Conservation (phyloP, 139 green algal genomes). For the Nannochloris sp. region DNA sequence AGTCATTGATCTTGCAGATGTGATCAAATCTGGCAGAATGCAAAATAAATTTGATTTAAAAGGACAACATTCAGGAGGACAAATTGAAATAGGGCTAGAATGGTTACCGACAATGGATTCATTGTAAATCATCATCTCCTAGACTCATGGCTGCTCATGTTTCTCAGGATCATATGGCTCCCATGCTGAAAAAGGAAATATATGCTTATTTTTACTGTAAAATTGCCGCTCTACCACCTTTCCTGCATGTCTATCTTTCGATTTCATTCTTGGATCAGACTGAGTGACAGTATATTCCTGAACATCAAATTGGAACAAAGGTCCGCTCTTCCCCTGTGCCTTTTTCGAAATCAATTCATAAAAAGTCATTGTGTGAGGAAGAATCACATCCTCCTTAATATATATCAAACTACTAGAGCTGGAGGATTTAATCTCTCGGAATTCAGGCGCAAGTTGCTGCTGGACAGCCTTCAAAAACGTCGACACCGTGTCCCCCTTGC, state of each 20-base stretch:
- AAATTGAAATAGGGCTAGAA: slow-evolving; percentile 11
- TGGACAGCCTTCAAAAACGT: slow-evolving; percentile 79
- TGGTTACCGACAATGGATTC: slow-evolving; percentile 2
- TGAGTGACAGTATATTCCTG: slow-evolving; percentile 74
- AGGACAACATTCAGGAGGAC: neutral
- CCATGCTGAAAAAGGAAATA: slow-evolving; percentile 93
- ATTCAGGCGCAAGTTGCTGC: slow-evolving; percentile 76
- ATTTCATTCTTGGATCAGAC: slow-evolving; percentile 76
- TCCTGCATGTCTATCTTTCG: slow-evolving; percentile 66
- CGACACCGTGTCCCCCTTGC: slow-evolving; percentile 67
- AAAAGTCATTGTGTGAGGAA: slow-evolving; percentile 86
- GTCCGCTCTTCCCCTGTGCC: slow-evolving; percentile 77
- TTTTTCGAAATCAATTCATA: slow-evolving; percentile 94
- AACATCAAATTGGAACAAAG: slow-evolving; percentile 93
- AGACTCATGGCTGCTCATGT: neutral
- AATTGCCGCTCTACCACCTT: slow-evolving; percentile 92
- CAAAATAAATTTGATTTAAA: slow-evolving; percentile 11
- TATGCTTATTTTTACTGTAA: slow-evolving; percentile 98
- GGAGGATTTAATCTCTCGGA: slow-evolving; percentile 68
- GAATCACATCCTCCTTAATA: slow-evolving; percentile 92
- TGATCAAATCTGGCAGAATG: slow-evolving; percentile 6
- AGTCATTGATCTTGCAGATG: slow-evolving; percentile 5
- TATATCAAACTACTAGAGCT: slow-evolving; percentile 84
- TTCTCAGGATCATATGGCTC: slow-evolving; percentile 66
- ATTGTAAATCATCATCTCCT: neutral